These are phyloP conservation scores for Serendipita vermifera DNA, from an alignment of 768 basidiomycete genomes.

Conservation along the genomic window DNA sequence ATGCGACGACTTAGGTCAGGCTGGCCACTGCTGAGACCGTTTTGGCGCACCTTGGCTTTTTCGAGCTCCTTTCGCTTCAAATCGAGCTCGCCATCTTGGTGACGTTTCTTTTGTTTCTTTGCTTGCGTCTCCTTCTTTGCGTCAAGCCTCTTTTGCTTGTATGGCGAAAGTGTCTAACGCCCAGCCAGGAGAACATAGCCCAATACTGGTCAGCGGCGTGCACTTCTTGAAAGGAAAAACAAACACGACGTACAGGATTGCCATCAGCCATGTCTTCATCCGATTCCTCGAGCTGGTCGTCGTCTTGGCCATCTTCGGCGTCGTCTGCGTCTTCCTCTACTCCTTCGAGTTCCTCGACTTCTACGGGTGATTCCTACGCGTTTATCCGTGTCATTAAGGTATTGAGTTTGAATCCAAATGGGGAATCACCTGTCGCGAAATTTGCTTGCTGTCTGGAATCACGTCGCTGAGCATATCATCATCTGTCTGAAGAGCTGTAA, in stretches of 20 bases:
- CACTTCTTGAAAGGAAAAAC: neutral
- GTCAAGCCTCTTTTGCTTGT: constrained; percentile 25
- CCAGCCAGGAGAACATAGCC: neutral
- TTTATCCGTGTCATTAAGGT: neutral
- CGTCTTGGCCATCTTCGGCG: constrained; percentile 40
- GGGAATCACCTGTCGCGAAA: constrained; percentile 63
- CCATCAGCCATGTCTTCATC: constrained; percentile 33
- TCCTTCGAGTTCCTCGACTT: constrained; percentile 53
- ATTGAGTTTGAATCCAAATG: neutral
- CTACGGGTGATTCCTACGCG: constrained; percentile 28
- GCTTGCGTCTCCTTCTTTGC: constrained; percentile 25
- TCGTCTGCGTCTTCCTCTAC: constrained; percentile 35
- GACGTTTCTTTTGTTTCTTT: constrained; percentile 47
- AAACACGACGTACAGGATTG: neutral
- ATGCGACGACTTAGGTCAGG: constrained; percentile 15
- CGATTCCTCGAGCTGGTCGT: constrained; percentile 48
- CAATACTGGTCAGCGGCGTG: neutral
- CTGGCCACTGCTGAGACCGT: neutral
- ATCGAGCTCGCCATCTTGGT: constrained; percentile 54
- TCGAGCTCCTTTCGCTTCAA: constrained; percentile 72
- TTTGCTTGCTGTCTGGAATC: constrained; percentile 71
- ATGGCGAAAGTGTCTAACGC: constrained; percentile 12
- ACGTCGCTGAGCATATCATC: constrained; percentile 87
- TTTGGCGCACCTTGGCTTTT: constrained; percentile 58
- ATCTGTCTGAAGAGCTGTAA: constrained; percentile 24